Conservation (phyloP, 2,329 filamentous ascomycete genomes). For the Thermomyces lanuginosus region DNA sequence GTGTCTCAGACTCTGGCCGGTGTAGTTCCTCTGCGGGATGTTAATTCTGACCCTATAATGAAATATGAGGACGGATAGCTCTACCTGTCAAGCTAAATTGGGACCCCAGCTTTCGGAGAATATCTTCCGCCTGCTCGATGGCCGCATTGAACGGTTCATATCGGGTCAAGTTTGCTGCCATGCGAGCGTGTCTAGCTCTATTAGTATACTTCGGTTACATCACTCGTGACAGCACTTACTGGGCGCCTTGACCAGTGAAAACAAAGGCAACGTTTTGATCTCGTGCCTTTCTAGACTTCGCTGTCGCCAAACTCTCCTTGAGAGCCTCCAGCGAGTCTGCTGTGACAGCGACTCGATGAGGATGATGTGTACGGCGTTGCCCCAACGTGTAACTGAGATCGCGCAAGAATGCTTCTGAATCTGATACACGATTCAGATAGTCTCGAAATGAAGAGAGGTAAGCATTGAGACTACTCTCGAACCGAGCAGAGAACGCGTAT, state of each 20-base stretch:
- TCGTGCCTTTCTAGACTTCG: no score
- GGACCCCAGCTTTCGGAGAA: constrained; percentile 11
- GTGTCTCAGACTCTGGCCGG: constrained; percentile 6
- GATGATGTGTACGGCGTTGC: constrained; percentile 12
- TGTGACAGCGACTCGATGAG: constrained; percentile 12
- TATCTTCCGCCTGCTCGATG: constrained; percentile 9
- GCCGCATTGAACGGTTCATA: constrained; percentile 3
- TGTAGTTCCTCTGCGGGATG: constrained; percentile 3
- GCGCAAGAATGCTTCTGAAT: constrained; percentile 9
- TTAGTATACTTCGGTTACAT: no score
- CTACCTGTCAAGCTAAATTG: constrained; percentile 9
- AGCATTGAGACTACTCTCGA: no score
- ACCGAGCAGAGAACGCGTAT: no score
- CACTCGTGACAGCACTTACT: no score
- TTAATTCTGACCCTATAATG: constrained; percentile 4
- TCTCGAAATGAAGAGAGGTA: no score
- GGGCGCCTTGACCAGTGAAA: constrained; percentile 9
- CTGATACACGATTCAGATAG: constrained; percentile 9
- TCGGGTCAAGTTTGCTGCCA: no score
- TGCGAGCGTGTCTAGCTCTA: constrained; percentile 4
- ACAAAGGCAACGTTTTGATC: constrained; percentile 6
- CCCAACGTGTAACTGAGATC: constrained; percentile 14
- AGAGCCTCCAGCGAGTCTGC: constrained; percentile 9
- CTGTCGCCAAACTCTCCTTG: constrained; percentile 17
- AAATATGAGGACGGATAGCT: neutral